phyloP scores from a whole-genome alignment of 176 grass and related monocot genomes.

The Avena atlantica region DNA sequence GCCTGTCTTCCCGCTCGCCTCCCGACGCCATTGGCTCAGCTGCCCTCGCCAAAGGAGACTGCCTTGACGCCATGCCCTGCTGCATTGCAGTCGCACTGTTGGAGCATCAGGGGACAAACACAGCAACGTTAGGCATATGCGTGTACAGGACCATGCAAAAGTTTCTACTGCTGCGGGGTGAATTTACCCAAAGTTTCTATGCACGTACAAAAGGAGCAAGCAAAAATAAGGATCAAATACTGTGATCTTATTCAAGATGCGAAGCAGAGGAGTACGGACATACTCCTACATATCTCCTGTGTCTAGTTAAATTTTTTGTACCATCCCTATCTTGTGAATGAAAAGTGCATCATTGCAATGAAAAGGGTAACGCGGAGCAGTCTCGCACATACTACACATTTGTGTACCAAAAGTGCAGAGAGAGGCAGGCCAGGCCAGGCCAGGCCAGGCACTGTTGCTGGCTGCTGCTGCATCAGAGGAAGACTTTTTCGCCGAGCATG shows the following conservation, averaged over 20 bases:
- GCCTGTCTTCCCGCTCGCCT: slow-evolving; percentile 61
- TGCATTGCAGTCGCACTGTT: slow-evolving; percentile 44
- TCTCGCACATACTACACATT: slow-evolving; percentile 21
- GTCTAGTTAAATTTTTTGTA: neutral
- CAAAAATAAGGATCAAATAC: neutral
- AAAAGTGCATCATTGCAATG: slow-evolving; percentile 47
- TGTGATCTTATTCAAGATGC: neutral
- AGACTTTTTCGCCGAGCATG: slow-evolving; percentile 42
- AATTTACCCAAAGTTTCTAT: neutral
- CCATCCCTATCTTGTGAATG: neutral
- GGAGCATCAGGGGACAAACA: slow-evolving; percentile 30
- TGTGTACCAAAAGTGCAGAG: slow-evolving; percentile 33
- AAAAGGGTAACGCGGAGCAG: slow-evolving; percentile 32
- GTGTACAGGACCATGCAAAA: slow-evolving; percentile 3
- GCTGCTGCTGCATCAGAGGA: slow-evolving; percentile 33
- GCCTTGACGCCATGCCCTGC: slow-evolving; percentile 42
- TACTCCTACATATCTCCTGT: too few relatives aligned
- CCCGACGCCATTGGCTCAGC: slow-evolving; percentile 35
- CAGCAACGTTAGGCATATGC: slow-evolving; percentile 27
- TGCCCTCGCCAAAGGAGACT: slow-evolving; percentile 44
- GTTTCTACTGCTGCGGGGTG: neutral
- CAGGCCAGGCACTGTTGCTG: slow-evolving; percentile 7
- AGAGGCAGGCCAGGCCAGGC: neutral
- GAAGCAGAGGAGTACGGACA: too few relatives aligned
- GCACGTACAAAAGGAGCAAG: slow-evolving; percentile 1